Percentiles rank a stretch among this genome's conserved stretches.
These are phyloP conservation scores for Talaromyces sp. DNA, from an alignment of 2,329 filamentous ascomycete species.

Conservation along the genomic window DNA sequence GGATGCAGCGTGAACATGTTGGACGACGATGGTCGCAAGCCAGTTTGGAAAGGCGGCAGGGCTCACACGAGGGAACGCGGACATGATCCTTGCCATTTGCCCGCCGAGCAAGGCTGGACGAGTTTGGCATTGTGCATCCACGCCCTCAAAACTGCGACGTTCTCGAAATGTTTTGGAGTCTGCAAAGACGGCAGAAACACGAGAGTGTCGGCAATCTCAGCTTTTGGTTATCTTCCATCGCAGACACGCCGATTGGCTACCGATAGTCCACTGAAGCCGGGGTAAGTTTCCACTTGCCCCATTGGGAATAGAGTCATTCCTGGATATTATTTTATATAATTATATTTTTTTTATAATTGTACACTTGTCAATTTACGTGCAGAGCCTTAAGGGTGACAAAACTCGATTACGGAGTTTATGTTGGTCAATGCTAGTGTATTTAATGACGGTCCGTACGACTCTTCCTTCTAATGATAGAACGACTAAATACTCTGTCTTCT, in stretches of 20 bases:
- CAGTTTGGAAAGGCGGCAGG: slow-evolving; percentile 7
- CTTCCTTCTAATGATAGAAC: background rate
- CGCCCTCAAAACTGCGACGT: background rate
- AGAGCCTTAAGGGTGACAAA: background rate
- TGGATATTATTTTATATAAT: background rate
- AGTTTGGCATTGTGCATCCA: slow-evolving; percentile 1
- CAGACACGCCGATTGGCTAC: background rate
- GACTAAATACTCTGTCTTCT: background rate
- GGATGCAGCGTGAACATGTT: slow-evolving; percentile 5
- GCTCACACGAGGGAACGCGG: slow-evolving; percentile 8
- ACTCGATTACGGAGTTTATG: background rate
- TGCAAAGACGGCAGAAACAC: background rate
- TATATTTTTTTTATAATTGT: background rate
- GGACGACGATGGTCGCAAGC: slow-evolving; percentile 9
- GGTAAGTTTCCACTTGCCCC: background rate
- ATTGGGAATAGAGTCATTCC: background rate
- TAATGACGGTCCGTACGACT: background rate
- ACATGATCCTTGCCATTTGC: slow-evolving; percentile 4
- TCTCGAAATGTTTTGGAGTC: background rate
- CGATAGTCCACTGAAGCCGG: background rate
- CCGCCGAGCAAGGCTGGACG: background rate
- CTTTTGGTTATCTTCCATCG: background rate
- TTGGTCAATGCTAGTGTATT: background rate
- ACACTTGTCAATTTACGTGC: background rate
- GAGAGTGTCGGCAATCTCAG: background rate